phyloP scores from a whole-genome alignment of 108 stramenopile genomes.

The Halocafeteria seosinensis region DNA sequence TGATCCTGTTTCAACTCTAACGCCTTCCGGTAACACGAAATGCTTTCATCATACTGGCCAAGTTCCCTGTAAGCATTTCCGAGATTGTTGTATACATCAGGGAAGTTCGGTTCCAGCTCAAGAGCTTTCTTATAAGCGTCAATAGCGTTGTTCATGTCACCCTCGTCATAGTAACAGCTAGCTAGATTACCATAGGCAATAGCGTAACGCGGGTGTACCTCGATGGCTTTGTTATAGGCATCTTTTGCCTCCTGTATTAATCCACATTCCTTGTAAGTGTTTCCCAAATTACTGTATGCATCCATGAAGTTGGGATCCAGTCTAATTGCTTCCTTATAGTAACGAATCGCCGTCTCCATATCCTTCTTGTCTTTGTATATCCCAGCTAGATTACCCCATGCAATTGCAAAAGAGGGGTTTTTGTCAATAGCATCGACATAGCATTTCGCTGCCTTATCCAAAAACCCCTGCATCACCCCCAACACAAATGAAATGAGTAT shows the following conservation, averaged over 20 bases:
- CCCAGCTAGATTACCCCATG: conserved; percentile 45
- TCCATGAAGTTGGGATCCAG: conserved; percentile 43
- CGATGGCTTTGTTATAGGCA: conserved; percentile 36
- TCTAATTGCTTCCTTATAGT: conserved; percentile 41
- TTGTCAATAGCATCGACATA: conserved; percentile 43
- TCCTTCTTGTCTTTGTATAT: conserved; percentile 44
- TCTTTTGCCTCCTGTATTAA: conserved; percentile 27
- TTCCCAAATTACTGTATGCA: conserved; percentile 41
- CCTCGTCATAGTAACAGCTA: conserved; percentile 39
- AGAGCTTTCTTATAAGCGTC: conserved; percentile 30
- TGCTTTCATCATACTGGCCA: conserved; percentile 20
- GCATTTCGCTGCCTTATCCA: conserved; percentile 31
- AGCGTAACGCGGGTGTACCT: conserved; percentile 42
- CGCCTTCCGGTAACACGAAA: conserved; percentile 34
- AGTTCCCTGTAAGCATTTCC: conserved; percentile 30
- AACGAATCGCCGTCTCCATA: conserved; percentile 33
- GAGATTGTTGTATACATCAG: conserved; percentile 49
- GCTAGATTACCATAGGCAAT: conserved; percentile 47
- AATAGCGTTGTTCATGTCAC: conserved; percentile 26
- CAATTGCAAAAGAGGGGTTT: conserved; percentile 34
- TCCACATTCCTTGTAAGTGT: conserved; percentile 35
- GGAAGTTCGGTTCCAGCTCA: conserved; percentile 47
- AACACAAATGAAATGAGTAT: too few species aligned
- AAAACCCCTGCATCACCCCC: conserved; percentile 36
- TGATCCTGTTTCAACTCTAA: conserved; percentile 42